phyloP scores from a whole-genome alignment of 257 asterid genomes.

The Leonotis leonurus region DNA sequence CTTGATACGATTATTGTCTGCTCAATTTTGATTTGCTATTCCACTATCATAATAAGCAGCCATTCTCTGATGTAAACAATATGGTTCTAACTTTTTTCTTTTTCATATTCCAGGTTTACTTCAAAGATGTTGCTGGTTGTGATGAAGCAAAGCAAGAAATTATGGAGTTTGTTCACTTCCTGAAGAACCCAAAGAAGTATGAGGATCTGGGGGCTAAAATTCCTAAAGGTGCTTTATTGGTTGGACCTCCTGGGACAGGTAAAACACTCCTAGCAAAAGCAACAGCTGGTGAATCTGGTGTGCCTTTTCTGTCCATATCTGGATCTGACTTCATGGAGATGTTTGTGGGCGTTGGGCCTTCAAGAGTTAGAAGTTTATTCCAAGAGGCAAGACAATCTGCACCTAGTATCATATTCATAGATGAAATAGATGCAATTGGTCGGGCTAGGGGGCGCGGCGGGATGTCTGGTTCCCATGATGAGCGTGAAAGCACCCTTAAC shows the following conservation, averaged over 20 bases:
- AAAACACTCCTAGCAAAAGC: constrained; percentile 97
- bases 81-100: not conserved
- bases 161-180: constrained; percentile 89
- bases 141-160: constrained; percentile 95
- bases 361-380: constrained; percentile 85
- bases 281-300: constrained; percentile 93
- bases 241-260: constrained; percentile 96
- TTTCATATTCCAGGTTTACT: constrained; percentile 42
- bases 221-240: constrained; percentile 90
- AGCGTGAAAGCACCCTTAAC: constrained; percentile 90
- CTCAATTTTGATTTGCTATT: not conserved
- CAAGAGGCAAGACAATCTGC: constrained; percentile 89
- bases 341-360: constrained; percentile 96
- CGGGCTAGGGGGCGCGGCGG: constrained; percentile 96
- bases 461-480: constrained; percentile 74
- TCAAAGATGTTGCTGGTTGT: constrained; percentile 97
- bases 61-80: not conserved
- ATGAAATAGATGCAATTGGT: constrained; percentile 96
- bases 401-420: constrained; percentile 80
- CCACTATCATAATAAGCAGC: not conserved
- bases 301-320: constrained; percentile 81
- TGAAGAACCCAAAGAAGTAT: constrained; percentile 87
- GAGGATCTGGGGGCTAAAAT: constrained; percentile 90
- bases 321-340: constrained; percentile 97
- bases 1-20: not conserved